Evolutionary conservation across 129 eudicot genomes (phyloP).

Genomic region (Deinandra increscens): DNA sequence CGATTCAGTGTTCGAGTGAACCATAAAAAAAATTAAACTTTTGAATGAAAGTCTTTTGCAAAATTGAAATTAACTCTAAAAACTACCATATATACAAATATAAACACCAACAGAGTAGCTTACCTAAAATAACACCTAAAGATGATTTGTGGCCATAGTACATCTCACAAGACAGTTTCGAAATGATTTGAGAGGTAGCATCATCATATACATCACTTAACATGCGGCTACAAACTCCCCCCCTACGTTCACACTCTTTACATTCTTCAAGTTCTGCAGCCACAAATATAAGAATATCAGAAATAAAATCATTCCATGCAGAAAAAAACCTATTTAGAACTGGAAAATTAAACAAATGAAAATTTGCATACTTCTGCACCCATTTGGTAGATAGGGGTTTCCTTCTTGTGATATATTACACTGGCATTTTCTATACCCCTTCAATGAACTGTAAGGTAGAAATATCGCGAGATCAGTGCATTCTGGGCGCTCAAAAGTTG

Average conservation of each 20-base stretch:
- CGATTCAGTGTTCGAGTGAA: no score
- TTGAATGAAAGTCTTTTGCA: no score
- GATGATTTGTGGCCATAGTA: neutral
- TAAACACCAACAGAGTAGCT: no score
- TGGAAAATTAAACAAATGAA: neutral
- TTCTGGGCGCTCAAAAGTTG: constrained; percentile 1
- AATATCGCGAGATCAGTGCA: neutral
- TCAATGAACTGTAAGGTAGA: neutral
- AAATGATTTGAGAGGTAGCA: neutral
- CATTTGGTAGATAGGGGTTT: neutral
- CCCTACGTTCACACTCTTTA: neutral
- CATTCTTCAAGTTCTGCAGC: neutral
- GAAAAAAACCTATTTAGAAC: no score
- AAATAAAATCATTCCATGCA: neutral
- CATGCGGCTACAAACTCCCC: neutral
- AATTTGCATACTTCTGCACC: constrained; percentile 3
- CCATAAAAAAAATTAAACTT: no score
- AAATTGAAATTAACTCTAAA: no score
- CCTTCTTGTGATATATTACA: constrained; percentile 9
- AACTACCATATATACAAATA: no score
- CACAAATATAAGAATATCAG: neutral
- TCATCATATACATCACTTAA: neutral
- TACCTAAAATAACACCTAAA: neutral
- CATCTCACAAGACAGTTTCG: neutral
- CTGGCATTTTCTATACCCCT: neutral